A percentile compares a stretch with the other conserved stretches of the same genome.
Evolutionary conservation across 768 basidiomycete genomes (phyloP).

Genomic region (Leucosporidium scottii): DNA sequence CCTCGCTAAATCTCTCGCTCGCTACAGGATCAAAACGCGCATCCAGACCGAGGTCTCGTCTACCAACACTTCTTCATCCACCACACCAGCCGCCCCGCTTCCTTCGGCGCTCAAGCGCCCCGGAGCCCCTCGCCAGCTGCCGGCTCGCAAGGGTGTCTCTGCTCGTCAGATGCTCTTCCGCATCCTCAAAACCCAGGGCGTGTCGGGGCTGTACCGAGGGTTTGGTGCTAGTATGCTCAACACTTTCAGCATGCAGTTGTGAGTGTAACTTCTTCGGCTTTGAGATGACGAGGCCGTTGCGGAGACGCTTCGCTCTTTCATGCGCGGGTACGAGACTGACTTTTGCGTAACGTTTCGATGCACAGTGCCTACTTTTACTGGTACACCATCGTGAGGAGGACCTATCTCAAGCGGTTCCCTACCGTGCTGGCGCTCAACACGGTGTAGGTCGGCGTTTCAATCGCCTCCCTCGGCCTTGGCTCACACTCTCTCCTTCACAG

Average conservation of each 20-base stretch:
- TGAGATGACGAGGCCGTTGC: background rate
- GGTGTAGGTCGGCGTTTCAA: constrained; percentile 22
- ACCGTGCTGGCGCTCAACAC: constrained; percentile 49
- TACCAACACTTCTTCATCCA: constrained; percentile 1
- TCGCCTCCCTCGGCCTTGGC: background rate
- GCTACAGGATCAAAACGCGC: constrained; percentile 75
- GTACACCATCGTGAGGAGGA: constrained; percentile 79
- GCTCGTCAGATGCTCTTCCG: constrained; percentile 60
- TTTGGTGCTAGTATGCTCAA: constrained; percentile 97
- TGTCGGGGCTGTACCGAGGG: constrained; percentile 77
- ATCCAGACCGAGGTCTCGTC: constrained; percentile 64
- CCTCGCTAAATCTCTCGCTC: background rate
- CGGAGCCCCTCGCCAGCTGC: constrained; percentile 45
- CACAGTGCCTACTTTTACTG: constrained; percentile 90
- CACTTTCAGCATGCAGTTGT: constrained; percentile 92
- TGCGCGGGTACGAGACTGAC: constrained; percentile 2
- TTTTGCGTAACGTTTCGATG: background rate
- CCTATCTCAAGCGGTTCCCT: constrained; percentile 67
- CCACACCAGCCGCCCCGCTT: constrained; percentile 1
- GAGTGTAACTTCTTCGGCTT: background rate
- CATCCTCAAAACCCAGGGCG: constrained; percentile 72
- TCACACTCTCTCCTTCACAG: constrained; percentile 7
- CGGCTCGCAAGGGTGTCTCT: constrained; percentile 43
- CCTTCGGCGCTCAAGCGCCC: constrained; percentile 47
- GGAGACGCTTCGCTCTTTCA: background rate